Evolutionary conservation across 441 rosid genomes (phyloP).

Genomic region (Sinapis alba): DNA sequence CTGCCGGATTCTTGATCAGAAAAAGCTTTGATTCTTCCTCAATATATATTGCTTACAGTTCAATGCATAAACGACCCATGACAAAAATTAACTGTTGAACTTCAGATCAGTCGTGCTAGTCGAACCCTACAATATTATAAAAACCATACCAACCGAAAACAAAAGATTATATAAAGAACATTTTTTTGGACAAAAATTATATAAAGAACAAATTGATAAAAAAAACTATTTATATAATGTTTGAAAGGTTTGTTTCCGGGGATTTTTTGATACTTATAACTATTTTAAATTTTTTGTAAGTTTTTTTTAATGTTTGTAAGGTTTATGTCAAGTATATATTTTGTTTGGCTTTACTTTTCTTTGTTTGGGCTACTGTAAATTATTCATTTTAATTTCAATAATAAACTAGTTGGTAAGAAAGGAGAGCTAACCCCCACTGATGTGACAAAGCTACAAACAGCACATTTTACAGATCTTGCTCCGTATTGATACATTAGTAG

Average conservation of each 20-base stretch:
- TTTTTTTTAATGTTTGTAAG: background rate
- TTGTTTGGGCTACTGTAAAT: background rate
- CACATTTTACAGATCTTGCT: conserved; percentile 92
- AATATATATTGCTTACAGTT: conserved; percentile 4
- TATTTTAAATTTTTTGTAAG: no score
- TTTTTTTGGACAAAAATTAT: no score
- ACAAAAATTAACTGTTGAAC: conserved; percentile 43
- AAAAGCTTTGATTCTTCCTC: background rate
- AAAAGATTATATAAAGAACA: conserved; percentile 15
- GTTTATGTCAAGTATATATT: background rate
- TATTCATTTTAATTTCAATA: background rate
- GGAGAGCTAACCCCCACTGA: conserved; percentile 62
- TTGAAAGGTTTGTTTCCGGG: background rate
- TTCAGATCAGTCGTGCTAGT: conserved; percentile 70
- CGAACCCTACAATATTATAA: conserved; percentile 64
- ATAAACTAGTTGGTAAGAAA: background rate
- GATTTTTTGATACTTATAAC: background rate
- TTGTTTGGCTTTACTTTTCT: background rate
- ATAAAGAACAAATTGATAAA: background rate
- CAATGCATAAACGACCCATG: background rate
- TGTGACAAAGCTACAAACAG: conserved; percentile 91
- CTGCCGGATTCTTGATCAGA: no score
- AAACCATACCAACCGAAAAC: conserved; percentile 5
- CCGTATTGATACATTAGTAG: conserved; percentile 95
- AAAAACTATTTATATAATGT: background rate